These are phyloP conservation scores for Melaleuca alternifolia DNA, from an alignment of 345 rosid genomes.

Conservation along the genomic window DNA sequence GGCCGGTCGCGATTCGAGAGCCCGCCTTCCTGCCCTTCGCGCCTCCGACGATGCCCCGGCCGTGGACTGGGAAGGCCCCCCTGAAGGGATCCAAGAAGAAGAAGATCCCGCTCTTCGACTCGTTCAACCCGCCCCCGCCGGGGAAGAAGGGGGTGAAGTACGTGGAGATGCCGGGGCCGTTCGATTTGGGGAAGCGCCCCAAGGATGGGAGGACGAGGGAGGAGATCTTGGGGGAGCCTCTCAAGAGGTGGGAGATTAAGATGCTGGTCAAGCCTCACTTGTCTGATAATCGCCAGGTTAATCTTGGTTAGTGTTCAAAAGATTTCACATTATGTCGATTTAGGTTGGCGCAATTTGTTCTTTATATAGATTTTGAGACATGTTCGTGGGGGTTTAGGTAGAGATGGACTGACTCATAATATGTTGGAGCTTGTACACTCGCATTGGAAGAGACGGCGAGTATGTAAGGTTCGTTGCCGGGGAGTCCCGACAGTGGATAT, in stretches of 20 bases:
- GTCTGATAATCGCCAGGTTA: constrained; percentile 80
- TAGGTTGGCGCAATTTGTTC: neutral
- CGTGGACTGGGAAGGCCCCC: constrained; percentile 99
- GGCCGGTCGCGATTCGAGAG: constrained; percentile 83
- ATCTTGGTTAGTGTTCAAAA: constrained; percentile 52
- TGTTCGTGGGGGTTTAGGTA: constrained; percentile 28
- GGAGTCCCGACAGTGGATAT: constrained; percentile 94
- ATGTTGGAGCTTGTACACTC: constrained; percentile 88
- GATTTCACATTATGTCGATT: neutral
- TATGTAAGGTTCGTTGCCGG: constrained; percentile 74
- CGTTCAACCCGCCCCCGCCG: constrained; percentile 54
- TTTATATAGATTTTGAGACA: neutral
- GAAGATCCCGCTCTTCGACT: constrained; percentile 72
- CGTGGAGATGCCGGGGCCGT: constrained; percentile 74
- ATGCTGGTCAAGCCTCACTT: constrained; percentile 57
- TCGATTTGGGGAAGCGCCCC: constrained; percentile 53
- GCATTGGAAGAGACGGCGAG: constrained; percentile 83
- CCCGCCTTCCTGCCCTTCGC: constrained; percentile 93
- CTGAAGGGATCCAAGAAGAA: constrained; percentile 59
- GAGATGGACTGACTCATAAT: constrained; percentile 94
- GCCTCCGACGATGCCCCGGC: constrained; percentile 90
- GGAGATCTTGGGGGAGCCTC: constrained; percentile 75
- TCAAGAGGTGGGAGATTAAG: constrained; percentile 74
- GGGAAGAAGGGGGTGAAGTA: constrained; percentile 48
- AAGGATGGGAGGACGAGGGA: constrained; percentile 48